phyloP scores from a whole-genome alignment of 177 flowering plant genomes.

The Viscum album region DNA sequence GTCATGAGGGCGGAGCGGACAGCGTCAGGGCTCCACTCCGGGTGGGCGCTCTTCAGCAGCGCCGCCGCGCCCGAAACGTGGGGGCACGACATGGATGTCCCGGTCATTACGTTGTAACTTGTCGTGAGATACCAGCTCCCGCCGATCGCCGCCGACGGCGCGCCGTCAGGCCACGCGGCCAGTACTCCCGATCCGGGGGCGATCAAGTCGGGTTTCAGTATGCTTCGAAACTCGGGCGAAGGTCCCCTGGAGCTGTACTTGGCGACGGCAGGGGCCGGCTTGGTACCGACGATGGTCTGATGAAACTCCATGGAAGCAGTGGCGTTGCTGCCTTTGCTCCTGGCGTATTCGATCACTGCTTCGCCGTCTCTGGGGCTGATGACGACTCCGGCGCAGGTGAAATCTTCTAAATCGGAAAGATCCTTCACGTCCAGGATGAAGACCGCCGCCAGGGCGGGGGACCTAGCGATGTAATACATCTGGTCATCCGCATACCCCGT shows the following conservation, averaged over 20 bases:
- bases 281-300: constrained; percentile 60
- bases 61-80: too few species aligned
- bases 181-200: constrained; percentile 87
- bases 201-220: constrained; percentile 79
- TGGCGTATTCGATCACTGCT: constrained; percentile 41
- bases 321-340: constrained; percentile 31
- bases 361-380: constrained; percentile 50
- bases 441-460: constrained; percentile 84
- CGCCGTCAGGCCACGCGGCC: constrained; percentile 66
- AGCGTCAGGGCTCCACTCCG: too few species aligned
- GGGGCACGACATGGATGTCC: too few species aligned
- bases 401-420: too few species aligned
- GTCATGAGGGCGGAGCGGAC: too few species aligned
- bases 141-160: constrained; percentile 55
- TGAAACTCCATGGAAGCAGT: constrained; percentile 46
- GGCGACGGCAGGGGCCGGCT: constrained; percentile 81
- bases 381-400: too few species aligned
- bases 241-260: constrained; percentile 90
- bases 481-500: constrained; percentile 59
- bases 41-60: too few species aligned
- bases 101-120: constrained; percentile 74
- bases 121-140: constrained; percentile 48
- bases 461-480: constrained; percentile 72
- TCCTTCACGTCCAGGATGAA: too few species aligned
- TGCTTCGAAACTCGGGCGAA: constrained; percentile 51